Base-by-base conservation (phyloP, 208 protist species). In the Trypanosoma scelopori region DNA sequence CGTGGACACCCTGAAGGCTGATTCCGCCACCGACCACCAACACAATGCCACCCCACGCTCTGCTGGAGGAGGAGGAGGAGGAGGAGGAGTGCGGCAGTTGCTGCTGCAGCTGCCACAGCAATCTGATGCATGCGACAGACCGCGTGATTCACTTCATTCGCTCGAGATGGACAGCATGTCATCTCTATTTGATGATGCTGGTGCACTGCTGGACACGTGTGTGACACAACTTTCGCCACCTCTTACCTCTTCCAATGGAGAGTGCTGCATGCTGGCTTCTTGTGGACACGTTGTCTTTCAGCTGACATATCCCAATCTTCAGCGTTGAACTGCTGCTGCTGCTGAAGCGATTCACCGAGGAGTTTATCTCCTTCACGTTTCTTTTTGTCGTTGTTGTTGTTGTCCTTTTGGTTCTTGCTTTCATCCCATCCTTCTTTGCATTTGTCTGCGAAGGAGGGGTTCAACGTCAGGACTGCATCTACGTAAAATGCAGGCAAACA, bases 201-300 rank as follows among this genome's bases (percentile, higher is more conserved):
- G 68, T 9, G 15, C 18, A 27, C 37, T 46, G 11, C 43, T 64
- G 3, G 49, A 46, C 22, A 32, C 20, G 30, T 43, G 53, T 25
- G 60, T 68, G 32, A 74, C 59, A 9, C 59, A 68, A 23, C 43
- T 74, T 28, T 74, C 69, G 20, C 35, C 55, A 22, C 60, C 69
- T 50, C 20, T 74, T 28, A 74, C 55, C 12, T 74, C 69, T 0
- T 61, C 71, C 23, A 84, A 81, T 46, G 79, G 81, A n/a, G 58
- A 72, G 9, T 91, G 82, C 57, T 82, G 74, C 12, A 71, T 94
- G 63, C 25, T 94, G 68, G 74, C 76, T 43, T 77, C 80, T 27
- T 92, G 79, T 55, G 85, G 85, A 5, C 79, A 85, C 58, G 73
- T 71, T 35, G 43, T 94, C 30, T 70, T 90, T 74, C 88, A 94